These are phyloP conservation scores for Solanum chmielewskii DNA, from an alignment of 257 asterid species.

Conservation along the genomic window DNA sequence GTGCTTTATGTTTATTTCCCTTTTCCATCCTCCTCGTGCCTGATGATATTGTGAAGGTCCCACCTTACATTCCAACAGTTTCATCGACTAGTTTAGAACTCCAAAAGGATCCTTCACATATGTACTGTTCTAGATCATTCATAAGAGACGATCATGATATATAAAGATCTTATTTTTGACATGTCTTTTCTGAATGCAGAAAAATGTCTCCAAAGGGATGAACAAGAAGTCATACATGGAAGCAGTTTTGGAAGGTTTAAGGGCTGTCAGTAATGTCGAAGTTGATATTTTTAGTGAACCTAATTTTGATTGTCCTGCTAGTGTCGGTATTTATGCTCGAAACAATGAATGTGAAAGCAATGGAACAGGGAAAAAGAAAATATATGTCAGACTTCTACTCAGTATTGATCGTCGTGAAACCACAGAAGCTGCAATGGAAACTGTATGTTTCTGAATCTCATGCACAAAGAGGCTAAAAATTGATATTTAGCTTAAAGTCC, in stretches of 20 bases:
- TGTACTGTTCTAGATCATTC: not conserved
- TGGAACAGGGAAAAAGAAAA: slow-evolving; percentile 39
- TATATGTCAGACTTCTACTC: slow-evolving; percentile 73
- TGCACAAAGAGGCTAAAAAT: not conserved
- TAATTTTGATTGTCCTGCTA: slow-evolving; percentile 16
- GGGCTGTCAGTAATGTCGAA: slow-evolving; percentile 44
- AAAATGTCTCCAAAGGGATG: slow-evolving; percentile 78
- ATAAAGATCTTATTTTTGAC: not conserved
- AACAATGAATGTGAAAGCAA: slow-evolving; percentile 2
- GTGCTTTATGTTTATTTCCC: not conserved
- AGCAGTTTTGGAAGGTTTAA: slow-evolving; percentile 74
- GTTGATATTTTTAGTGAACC: slow-evolving; percentile 33
- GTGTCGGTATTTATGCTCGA: slow-evolving; percentile 1
- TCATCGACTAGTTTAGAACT: not conserved
- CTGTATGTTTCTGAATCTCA: slow-evolving; percentile 37
- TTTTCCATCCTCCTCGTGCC: not conserved
- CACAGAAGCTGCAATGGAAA: slow-evolving; percentile 88
- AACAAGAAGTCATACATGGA: slow-evolving; percentile 78
- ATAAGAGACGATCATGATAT: not conserved
- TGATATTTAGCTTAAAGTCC: not conserved
- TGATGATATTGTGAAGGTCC: not conserved
- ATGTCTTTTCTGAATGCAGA: slow-evolving; percentile 24
- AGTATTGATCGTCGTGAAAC: slow-evolving; percentile 91
- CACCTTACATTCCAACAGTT: not conserved
- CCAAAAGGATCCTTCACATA: not conserved